Percentiles rank a stretch among this genome's conserved stretches.
These are phyloP conservation scores for Macrotyloma uniflorum DNA, from an alignment of 306 rosid genomes.

Conservation along the genomic window DNA sequence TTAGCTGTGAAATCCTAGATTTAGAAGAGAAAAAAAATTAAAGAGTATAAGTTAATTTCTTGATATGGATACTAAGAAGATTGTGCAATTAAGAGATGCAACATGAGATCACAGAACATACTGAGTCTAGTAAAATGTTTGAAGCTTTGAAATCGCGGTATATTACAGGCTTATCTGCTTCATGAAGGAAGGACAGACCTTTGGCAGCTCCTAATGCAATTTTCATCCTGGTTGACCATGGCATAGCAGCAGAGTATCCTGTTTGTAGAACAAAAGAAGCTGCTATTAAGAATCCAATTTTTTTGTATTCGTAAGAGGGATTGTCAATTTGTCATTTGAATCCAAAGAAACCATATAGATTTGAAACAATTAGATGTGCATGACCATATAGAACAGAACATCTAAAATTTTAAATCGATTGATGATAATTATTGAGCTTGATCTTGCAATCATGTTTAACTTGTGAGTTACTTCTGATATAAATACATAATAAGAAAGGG, in stretches of 20 bases:
- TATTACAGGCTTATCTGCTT: constrained; percentile 75
- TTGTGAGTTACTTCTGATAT: background rate
- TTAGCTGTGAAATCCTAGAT: constrained; percentile 75
- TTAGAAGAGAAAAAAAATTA: background rate
- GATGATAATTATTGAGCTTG: background rate
- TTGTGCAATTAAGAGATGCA: background rate
- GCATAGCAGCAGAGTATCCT: constrained; percentile 69
- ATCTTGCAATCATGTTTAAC: constrained; percentile 1
- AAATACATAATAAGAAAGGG: background rate
- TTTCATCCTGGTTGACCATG: constrained; percentile 85
- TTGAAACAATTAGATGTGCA: background rate
- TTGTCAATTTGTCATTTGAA: background rate
- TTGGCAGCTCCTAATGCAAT: constrained; percentile 76
- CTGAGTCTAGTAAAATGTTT: constrained; percentile 78
- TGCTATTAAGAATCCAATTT: background rate
- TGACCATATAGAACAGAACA: constrained; percentile 7
- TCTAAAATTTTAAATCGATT: background rate
- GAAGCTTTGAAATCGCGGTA: constrained; percentile 88
- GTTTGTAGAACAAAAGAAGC: constrained; percentile 20
- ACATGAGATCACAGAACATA: constrained; percentile 37
- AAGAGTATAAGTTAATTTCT: background rate
- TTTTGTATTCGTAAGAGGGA: background rate
- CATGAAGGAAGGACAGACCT: constrained; percentile 81
- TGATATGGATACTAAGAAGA: background rate
- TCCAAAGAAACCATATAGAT: background rate